A percentile compares a stretch with the other conserved stretches of the same genome.
phyloP scores from a whole-genome alignment of 345 rosid species.

The Lumnitzera racemosa region DNA sequence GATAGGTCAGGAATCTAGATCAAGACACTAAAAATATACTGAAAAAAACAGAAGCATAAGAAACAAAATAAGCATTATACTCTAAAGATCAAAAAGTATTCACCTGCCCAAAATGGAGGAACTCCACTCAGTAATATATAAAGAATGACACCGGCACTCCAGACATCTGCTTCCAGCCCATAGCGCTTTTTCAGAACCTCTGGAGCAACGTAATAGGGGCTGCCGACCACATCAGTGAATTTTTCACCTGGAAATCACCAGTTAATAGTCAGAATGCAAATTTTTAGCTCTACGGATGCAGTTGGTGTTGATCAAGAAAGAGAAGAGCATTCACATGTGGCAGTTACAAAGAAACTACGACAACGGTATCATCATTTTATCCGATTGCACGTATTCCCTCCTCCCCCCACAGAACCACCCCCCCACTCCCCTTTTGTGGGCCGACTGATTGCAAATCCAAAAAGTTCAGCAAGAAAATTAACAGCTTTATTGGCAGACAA shows the following conservation, averaged over 20 bases:
- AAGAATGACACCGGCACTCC: constrained; percentile 48
- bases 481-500: too few relatives aligned
- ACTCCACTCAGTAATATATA: constrained; percentile 42
- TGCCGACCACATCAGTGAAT: constrained; percentile 38
- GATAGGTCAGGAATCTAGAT: neutral
- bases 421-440: too few relatives aligned
- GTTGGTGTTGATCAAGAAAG: neutral
- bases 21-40: neutral
- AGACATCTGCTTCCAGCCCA: constrained; percentile 40
- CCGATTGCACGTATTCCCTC: too few relatives aligned
- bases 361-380: too few relatives aligned
- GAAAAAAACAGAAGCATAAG: neutral
- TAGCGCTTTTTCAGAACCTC: constrained; percentile 38
- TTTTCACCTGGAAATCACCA: constrained; percentile 23
- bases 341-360: too few relatives aligned
- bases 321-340: neutral
- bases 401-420: too few relatives aligned
- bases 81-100: neutral
- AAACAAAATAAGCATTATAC: neutral
- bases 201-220: constrained; percentile 48
- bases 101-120: constrained; percentile 48
- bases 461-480: too few relatives aligned
- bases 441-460: too few relatives aligned
- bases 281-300: neutral
- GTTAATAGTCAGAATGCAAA: neutral